Evolutionary conservation across 441 rosid genomes (phyloP).

Genomic region (Erodium chrysanthum): DNA sequence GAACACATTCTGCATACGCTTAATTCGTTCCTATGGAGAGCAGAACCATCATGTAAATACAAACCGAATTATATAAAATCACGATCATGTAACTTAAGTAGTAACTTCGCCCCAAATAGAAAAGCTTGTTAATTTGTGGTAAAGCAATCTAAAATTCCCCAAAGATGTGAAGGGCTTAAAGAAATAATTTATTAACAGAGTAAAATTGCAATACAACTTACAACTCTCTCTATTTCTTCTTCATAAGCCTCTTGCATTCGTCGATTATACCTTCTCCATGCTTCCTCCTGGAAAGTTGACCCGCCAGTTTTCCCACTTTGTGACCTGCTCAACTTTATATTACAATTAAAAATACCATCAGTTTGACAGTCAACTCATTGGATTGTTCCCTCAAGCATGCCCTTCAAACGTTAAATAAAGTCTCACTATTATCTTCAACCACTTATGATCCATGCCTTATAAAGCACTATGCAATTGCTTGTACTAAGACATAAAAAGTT

Average conservation of each 20-base stretch:
- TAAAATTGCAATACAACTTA: slow-evolving; percentile 27
- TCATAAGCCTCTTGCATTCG: slow-evolving; percentile 89
- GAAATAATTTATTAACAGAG: not conserved
- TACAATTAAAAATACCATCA: slow-evolving; percentile 23
- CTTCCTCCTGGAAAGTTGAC: slow-evolving; percentile 72
- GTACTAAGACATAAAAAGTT: too few species aligned
- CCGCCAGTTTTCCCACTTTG: slow-evolving; percentile 39
- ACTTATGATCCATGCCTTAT: too few species aligned
- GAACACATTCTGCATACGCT: slow-evolving; percentile 93
- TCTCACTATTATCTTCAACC: too few species aligned
- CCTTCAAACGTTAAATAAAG: too few species aligned
- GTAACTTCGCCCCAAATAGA: not conserved
- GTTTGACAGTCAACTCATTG: not conserved
- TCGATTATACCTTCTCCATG: slow-evolving; percentile 73
- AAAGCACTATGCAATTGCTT: too few species aligned
- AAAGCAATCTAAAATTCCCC: too few species aligned
- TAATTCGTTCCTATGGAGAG: slow-evolving; percentile 68
- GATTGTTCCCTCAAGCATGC: too few species aligned
- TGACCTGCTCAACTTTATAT: slow-evolving; percentile 48
- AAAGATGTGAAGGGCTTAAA: too few species aligned
- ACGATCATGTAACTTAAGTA: not conserved
- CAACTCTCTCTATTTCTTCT: slow-evolving; percentile 58
- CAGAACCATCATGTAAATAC: too few species aligned
- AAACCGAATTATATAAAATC: slow-evolving; percentile 2
- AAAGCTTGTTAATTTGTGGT: not conserved